These are phyloP conservation scores for Microsporum audouinii DNA, from an alignment of 2,329 filamentous ascomycete genomes.

Conservation along the genomic window DNA sequence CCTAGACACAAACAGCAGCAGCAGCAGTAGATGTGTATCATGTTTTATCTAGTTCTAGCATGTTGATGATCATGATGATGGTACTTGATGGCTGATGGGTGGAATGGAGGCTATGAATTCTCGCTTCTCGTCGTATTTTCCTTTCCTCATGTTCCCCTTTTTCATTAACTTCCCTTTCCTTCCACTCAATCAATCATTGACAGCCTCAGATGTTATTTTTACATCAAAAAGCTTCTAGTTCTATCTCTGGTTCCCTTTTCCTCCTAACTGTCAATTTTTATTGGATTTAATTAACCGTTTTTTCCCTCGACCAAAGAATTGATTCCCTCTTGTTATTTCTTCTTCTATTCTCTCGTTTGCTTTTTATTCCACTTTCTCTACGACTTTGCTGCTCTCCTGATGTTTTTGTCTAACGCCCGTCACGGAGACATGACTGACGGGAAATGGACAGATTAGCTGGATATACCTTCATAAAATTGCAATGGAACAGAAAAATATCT, in stretches of 20 bases:
- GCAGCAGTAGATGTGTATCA: slow-evolving; percentile 7
- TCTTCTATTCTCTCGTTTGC: not conserved
- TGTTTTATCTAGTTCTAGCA: not conserved
- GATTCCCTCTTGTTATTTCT: not conserved
- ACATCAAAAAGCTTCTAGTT: not conserved
- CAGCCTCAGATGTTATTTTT: slow-evolving; percentile 3
- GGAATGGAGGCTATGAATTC: not conserved
- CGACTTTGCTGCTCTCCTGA: not conserved
- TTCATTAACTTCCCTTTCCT: slow-evolving; percentile 1
- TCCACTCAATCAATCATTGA: not conserved
- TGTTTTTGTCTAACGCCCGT: not conserved
- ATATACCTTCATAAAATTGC: not conserved
- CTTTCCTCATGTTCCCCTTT: not conserved
- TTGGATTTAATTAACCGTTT: not conserved
- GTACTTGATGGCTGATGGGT: not conserved
- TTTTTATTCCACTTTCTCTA: not conserved
- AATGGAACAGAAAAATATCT: not conserved
- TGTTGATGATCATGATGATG: slow-evolving; percentile 2
- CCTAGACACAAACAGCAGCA: slow-evolving; percentile 7
- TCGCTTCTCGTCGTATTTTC: not conserved
- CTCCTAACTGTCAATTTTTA: not conserved
- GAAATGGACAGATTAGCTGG: not conserved
- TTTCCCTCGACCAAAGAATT: not conserved
- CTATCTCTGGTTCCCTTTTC: slow-evolving; percentile 2
- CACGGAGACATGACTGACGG: not conserved